Conservation (phyloP, 371 early-diverging fungal genomes). For the Mortierella polycephala region DNA sequence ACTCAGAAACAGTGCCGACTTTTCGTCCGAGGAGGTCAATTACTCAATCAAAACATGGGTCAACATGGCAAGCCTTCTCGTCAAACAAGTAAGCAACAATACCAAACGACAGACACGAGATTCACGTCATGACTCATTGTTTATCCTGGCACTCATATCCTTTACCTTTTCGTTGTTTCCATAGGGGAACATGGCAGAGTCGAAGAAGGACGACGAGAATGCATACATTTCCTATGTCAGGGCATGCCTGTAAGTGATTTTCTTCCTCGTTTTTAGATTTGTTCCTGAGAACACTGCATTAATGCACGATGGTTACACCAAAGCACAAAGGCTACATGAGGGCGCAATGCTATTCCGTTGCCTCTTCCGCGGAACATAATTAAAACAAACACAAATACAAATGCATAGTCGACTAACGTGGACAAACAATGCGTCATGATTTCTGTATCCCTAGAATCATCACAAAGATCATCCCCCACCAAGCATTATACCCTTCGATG, state of each 20-base stretch:
- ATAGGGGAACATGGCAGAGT: slow-evolving; percentile 49
- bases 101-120: too few relatives aligned
- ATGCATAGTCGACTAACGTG: not conserved
- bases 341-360: too few relatives aligned
- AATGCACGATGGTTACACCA: too few relatives aligned
- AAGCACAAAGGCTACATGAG: too few relatives aligned
- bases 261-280: not conserved
- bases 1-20: slow-evolving; percentile 44
- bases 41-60: slow-evolving; percentile 52
- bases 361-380: too few relatives aligned
- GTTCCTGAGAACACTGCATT: not conserved
- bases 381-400: too few relatives aligned
- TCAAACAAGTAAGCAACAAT: slow-evolving; percentile 38
- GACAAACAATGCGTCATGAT: not conserved
- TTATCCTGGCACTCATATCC: not conserved
- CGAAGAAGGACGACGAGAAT: slow-evolving; percentile 37
- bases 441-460: slow-evolving; percentile 21
- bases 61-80: slow-evolving; percentile 52
- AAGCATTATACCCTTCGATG: slow-evolving; percentile 33
- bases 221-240: slow-evolving; percentile 50
- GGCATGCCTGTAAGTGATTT: slow-evolving; percentile 47
- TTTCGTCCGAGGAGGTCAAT: slow-evolving; percentile 29
- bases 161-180: not conserved
- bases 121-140: too few relatives aligned
- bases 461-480: slow-evolving; percentile 50